Percentiles rank a stretch among this genome's conserved stretches.
Conservation (phyloP, 2,329 filamentous ascomycete species). For the Thielaviopsis ethacetica region DNA sequence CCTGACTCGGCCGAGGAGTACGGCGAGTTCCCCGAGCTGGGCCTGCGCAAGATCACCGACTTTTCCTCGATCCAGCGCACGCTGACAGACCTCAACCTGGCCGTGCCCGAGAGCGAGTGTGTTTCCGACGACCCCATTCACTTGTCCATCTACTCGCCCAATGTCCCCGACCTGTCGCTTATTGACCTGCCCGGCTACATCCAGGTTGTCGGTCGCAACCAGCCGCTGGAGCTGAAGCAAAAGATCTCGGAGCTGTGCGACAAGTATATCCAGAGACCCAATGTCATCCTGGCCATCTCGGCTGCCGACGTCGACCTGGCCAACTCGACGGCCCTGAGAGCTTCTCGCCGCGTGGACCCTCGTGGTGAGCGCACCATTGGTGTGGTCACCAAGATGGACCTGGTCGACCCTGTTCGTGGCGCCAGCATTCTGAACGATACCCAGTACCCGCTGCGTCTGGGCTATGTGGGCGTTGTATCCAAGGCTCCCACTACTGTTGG, state of each 20-base stretch:
- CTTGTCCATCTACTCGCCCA: slow-evolving; percentile 84
- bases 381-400: slow-evolving; percentile 98
- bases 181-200: slow-evolving; percentile 97
- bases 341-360: slow-evolving; percentile 82
- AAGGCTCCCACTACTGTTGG: slow-evolving; percentile 54
- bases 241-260: slow-evolving; percentile 94
- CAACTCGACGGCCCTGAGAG: slow-evolving; percentile 82
- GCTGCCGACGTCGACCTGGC: slow-evolving; percentile 94
- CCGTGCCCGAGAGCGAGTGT: slow-evolving; percentile 79
- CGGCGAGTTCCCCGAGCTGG: slow-evolving; percentile 87
- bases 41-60: slow-evolving; percentile 77
- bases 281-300: slow-evolving; percentile 92
- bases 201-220: slow-evolving; percentile 80
- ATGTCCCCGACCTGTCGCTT: slow-evolving; percentile 85
- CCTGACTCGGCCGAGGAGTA: slow-evolving; percentile 77
- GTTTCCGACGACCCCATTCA: slow-evolving; percentile 96
- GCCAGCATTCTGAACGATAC: slow-evolving; percentile 65
- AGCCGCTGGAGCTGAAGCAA: slow-evolving; percentile 80
- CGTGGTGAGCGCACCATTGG: slow-evolving; percentile 92
- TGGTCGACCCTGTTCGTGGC: slow-evolving; percentile 73
- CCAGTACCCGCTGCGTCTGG: slow-evolving; percentile 87
- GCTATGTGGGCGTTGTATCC: slow-evolving; percentile 90
- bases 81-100: slow-evolving; percentile 83
- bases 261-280: slow-evolving; percentile 93
- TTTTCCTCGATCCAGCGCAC: slow-evolving; percentile 87